Percentiles rank a stretch among this genome's conserved stretches.
Conservation (phyloP, 208 protist genomes). For the Trypanosomatidae sp. region DNA sequence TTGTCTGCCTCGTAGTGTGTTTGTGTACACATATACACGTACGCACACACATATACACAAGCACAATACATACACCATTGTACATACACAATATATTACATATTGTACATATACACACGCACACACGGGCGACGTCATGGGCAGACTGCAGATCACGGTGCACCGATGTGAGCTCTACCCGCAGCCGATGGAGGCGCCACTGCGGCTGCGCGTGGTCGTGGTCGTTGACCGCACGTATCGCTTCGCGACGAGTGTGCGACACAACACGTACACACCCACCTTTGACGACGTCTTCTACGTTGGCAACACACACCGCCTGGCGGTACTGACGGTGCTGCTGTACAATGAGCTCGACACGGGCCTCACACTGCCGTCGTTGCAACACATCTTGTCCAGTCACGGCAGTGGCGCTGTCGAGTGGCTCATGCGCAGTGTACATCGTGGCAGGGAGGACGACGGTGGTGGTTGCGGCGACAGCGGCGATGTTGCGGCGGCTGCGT, state of each 20-base stretch:
- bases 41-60: neutral
- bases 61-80: no score
- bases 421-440: no score
- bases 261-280: slow-evolving; percentile 15
- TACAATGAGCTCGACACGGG: slow-evolving; percentile 38
- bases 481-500: no score
- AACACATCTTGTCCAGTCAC: no score
- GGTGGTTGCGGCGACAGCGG: no score
- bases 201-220: slow-evolving; percentile 38
- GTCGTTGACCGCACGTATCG: slow-evolving; percentile 54
- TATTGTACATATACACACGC: no score
- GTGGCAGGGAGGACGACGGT: no score
- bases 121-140: slow-evolving; percentile 15
- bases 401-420: no score
- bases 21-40: neutral
- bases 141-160: slow-evolving; percentile 43
- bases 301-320: slow-evolving; percentile 64
- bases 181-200: slow-evolving; percentile 11
- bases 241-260: slow-evolving; percentile 37
- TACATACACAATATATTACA: neutral
- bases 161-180: slow-evolving; percentile 25
- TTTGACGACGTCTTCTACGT: slow-evolving; percentile 67
- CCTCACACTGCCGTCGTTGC: no score
- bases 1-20: neutral
- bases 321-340: slow-evolving; percentile 46